Conservation (phyloP, 352 stramenopile species). For the Globisporangium alternatum region DNA sequence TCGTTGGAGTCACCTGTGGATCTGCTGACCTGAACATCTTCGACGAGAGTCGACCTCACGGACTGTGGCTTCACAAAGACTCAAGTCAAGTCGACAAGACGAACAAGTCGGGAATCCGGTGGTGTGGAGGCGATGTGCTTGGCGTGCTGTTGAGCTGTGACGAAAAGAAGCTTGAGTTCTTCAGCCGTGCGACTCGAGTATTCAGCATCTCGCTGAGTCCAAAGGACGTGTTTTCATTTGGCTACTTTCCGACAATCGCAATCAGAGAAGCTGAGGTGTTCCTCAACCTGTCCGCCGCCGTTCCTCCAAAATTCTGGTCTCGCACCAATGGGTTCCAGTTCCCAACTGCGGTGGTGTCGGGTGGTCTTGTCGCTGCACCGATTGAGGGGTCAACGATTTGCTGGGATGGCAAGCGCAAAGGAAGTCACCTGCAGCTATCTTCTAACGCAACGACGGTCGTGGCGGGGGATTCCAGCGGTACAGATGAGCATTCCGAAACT, state of each 20-base stretch:
- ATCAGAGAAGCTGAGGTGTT: slow-evolving; percentile 55
- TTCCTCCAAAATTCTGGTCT: slow-evolving; percentile 67
- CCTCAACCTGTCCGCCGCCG: slow-evolving; percentile 54
- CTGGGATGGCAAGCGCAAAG: slow-evolving; percentile 61
- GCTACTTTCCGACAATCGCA: slow-evolving; percentile 57
- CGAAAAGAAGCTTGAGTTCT: slow-evolving; percentile 65
- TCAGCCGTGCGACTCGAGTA: slow-evolving; percentile 31
- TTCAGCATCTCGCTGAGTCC: slow-evolving; percentile 28
- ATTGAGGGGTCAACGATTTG: slow-evolving; percentile 59
- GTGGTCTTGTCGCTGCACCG: slow-evolving; percentile 54
- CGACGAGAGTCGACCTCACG: slow-evolving; percentile 13
- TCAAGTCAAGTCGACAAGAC: slow-evolving; percentile 16
- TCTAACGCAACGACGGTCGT: slow-evolving; percentile 50
- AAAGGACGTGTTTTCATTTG: slow-evolving; percentile 19
- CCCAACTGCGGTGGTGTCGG: slow-evolving; percentile 51
- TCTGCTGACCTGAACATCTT: slow-evolving; percentile 57
- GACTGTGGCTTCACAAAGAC: slow-evolving; percentile 45
- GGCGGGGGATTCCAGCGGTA: slow-evolving; percentile 48
- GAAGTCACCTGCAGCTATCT: slow-evolving; percentile 42
- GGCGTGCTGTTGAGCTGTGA: slow-evolving; percentile 67
- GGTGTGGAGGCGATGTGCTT: slow-evolving; percentile 33
- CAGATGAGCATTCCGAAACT: slow-evolving; percentile 49
- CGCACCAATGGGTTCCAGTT: slow-evolving; percentile 51
- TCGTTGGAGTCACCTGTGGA: slow-evolving; percentile 61
- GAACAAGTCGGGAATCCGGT: slow-evolving; percentile 25